Percentiles rank a stretch among this genome's conserved stretches.
phyloP scores from a whole-genome alignment of 2,329 filamentous ascomycete genomes.

The Neonectria neomacrospora region DNA sequence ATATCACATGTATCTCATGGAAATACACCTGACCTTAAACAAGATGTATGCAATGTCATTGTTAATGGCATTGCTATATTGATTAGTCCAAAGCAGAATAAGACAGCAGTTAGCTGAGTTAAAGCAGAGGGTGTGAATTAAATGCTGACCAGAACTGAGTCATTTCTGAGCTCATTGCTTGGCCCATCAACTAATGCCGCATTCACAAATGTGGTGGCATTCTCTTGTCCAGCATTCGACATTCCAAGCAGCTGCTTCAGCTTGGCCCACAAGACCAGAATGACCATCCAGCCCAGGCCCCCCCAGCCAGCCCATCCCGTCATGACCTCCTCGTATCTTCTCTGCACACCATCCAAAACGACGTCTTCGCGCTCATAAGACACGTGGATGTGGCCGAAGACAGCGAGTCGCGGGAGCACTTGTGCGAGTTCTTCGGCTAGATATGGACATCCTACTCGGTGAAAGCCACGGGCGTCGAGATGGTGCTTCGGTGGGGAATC shows the following conservation, averaged over 20 bases:
- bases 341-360: conserved; percentile 30
- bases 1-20: no score
- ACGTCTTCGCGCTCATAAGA: conserved; percentile 38
- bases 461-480: conserved; percentile 39
- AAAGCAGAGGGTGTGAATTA: neutral
- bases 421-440: conserved; percentile 33
- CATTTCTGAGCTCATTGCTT: conserved; percentile 23
- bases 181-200: conserved; percentile 27
- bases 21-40: no score
- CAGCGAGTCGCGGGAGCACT: conserved; percentile 32
- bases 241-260: neutral
- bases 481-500: conserved; percentile 43
- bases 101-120: no score
- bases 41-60: no score
- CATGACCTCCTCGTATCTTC: conserved; percentile 33
- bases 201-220: conserved; percentile 26
- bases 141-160: conserved; percentile 18
- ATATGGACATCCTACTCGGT: conserved; percentile 39
- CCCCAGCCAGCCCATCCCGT: conserved; percentile 37
- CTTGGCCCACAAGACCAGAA: conserved; percentile 27
- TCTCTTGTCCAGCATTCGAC: neutral
- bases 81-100: no score
- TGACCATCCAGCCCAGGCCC: conserved; percentile 30
- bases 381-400: conserved; percentile 44
- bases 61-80: no score